A percentile compares a stretch with the other conserved stretches of the same genome.
Conservation (phyloP, 2,329 filamentous ascomycete genomes). For the Pleochaeta shiraiana region DNA sequence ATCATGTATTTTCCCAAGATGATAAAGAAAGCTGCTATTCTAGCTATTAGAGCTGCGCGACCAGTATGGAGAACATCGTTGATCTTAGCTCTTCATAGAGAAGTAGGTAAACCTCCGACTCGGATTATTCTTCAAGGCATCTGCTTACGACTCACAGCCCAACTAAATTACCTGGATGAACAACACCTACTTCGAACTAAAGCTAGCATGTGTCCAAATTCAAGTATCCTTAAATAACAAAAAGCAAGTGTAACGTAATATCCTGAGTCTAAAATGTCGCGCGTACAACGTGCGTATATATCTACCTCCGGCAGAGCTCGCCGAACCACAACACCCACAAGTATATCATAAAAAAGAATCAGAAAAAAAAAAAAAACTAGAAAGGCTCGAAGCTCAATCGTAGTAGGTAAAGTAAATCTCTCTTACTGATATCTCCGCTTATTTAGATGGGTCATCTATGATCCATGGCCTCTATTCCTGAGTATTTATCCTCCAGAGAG, state of each 20-base stretch:
- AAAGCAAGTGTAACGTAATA: not conserved
- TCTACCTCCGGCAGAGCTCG: too few relatives aligned
- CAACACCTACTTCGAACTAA: not conserved
- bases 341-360: too few relatives aligned
- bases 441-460: too few relatives aligned
- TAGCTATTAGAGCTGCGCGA: not conserved
- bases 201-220: not conserved
- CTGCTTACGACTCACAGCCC: not conserved
- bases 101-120: not conserved
- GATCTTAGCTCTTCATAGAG: not conserved
- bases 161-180: not conserved
- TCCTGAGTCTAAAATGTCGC: not conserved
- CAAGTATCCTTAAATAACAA: not conserved
- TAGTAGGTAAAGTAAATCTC: too few relatives aligned
- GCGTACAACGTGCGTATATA: not conserved
- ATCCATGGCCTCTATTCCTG: too few relatives aligned
- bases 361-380: too few relatives aligned
- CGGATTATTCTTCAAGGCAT: not conserved
- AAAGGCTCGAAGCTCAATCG: too few relatives aligned
- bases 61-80: not conserved
- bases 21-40: not conserved
- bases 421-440: too few relatives aligned
- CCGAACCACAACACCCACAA: too few relatives aligned
- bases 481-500: too few relatives aligned
- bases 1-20: not conserved